Base-by-base conservation (phyloP, 768 basidiomycete species). In the Cystobasidium onofrii region DNA sequence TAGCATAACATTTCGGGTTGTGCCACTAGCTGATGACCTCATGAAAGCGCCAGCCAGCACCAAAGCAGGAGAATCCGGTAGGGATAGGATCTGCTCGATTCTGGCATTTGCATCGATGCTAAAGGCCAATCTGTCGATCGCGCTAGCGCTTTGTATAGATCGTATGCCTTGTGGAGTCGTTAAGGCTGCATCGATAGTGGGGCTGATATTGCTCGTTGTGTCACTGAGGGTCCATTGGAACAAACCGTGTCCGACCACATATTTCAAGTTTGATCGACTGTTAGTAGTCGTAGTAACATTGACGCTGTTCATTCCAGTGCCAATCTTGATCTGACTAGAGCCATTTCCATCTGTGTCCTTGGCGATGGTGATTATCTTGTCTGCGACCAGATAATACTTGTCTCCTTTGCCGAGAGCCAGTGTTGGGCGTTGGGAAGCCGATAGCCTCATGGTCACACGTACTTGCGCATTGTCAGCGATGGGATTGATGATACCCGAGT, bases 341-440 rank as follows among this genome's bases (percentile, higher is more conserved):
- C 69, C 69, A 20, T 41, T 36, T 1, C 77, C 79, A 73, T 75
- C 73, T 41, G 78, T 78, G 88, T 89, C 23, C 84, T 87, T 57
- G 15, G 97, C 85, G 41, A 88, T 81, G 66, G 88, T 81, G 80
- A 93, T 86, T n/a, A 98, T 85, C 34, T 87, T 84, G 78, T 92
- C 91, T 2, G 95, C 95, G 12, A 98, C 88, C 36, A 97, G 82
- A 65, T 88, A 86, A 80, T 87, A 95, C 74, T 87, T 81, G n/a
- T 88, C 88, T 55, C 85, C 84, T 77, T 86, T 83, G 6, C 87
- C 89, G 52, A 81, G 81, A 81, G 66, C 85, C 84, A 1, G 88
- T 87, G 61, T 97, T 84, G 4, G 86, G 84, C 86, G 97, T 88
- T 4, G 85, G 85, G 75, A 98, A 84, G 34, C 86, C 12, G 69